Evolutionary conservation across 805 yeast genomes (phyloP), one percentile per base, ranked within the genome.

Genomic region (Tetrapisispora fleetii): DNA sequence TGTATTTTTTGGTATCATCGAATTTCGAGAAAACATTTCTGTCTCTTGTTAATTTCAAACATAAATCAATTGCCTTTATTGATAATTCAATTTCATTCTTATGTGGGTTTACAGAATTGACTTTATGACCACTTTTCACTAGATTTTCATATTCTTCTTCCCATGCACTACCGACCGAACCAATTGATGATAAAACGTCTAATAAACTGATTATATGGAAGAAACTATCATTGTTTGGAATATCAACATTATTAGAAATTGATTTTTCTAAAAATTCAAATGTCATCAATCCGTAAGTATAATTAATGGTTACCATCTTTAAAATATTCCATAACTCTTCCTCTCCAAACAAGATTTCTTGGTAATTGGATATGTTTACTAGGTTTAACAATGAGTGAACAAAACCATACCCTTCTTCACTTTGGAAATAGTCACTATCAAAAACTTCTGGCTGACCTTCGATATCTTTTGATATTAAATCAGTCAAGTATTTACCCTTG

Each of bases 131-230:
- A 27, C 70, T 65, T 28, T 67, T 65, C 11, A 67, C 60, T 43
- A 71, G 55, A 19, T 63, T 59, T 37, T 76, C 83, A 48, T 68
- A 70, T 46, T 78, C 83, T 53, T 79, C 83, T 60, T 84, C 90
- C 75, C 78, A 78, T 59, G 79, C 83, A 2, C 85, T 80, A 9
- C 87, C 89, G 45, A 81, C 69, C 0, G 91, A 86, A 4, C 91
- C 91, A 40, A 81, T 77, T 2, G 89, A 83, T 0, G 90, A 82
- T 24, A 84, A 74, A 52, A 83, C 91, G 63, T 84, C 93, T 32
- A 84, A 62, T 16, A 84, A 64, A 1, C 89, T 89, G 37, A 84
- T 68, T 13, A 84, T 62, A 54, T 77, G 73, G 75, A 84, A 75
- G 55, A 76, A 83, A 6, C 14, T 37, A 32, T 36, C 38, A 14